Evolutionary conservation across 23 red algal species (phyloP), one percentile per base, ranked within the genome.

Genomic region (Gracilaria caudata): DNA sequence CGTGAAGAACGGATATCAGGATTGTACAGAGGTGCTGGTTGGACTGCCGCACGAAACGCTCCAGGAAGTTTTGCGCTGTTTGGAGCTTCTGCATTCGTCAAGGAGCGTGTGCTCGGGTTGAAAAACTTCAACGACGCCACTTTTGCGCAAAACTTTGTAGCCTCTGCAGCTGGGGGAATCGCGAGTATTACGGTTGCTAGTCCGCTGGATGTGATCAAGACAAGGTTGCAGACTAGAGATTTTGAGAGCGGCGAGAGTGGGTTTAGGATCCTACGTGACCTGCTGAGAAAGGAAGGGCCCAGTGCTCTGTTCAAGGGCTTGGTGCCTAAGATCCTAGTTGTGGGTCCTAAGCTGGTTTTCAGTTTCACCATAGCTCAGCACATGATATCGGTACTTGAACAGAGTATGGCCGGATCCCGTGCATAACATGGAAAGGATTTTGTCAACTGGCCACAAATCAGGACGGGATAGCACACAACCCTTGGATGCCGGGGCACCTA

Each of bases 121-220:
- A 56, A 94, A 40, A 79, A 85, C 39, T 94, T 86, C 47, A 86
- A 87, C 39, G 90, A 94, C 46, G 90, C 90, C 7, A 94, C 81
- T 40, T 94, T 94, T 47, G 65, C 25, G 10, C 90, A 94, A 64
- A 94, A 66, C 26, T 94, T 94, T 54, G 82, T 80, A 5, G 90
- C 90, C 13, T 80, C 72, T n/a, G 82, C 76, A 16, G 90, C 77
- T 11, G 90, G 90, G 68, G 90, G 90, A 44, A 57, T 94, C 29
- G 90, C 90, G 0, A 86, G 80, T 64, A 94, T 94, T 43, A 87
- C 90, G 20, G 82, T 94, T 44, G 80, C 90, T 4, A 85, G 79
- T 53, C 90, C 90, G 3, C 49, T 94, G 66, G 90, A 94, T 81
- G 90, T 94, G 14, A 57, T 94, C 34, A 94, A 94, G 72, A 94